Evolutionary conservation across 2,329 filamentous ascomycete genomes (phyloP).

Genomic region (Pseudogymnoascus sp.): DNA sequence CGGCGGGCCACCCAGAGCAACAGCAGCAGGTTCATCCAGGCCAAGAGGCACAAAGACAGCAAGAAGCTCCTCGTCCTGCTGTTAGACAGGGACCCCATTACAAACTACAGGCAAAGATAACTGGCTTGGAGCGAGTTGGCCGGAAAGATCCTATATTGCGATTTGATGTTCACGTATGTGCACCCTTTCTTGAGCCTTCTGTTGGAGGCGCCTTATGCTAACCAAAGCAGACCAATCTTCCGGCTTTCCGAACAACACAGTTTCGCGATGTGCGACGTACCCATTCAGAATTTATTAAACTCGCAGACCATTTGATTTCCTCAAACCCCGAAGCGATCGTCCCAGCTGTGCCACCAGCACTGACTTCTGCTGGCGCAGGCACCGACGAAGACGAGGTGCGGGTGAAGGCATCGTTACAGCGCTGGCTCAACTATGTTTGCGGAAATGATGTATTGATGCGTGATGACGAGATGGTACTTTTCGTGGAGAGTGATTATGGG

Average conservation of each 20-base stretch:
- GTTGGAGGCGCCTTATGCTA: not conserved
- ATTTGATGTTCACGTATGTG: conserved; percentile 89
- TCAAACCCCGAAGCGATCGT: conserved; percentile 96
- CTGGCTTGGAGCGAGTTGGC: conserved; percentile 81
- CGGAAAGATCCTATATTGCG: conserved; percentile 92
- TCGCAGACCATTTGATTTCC: conserved; percentile 92
- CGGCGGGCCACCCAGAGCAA: conserved; percentile 17
- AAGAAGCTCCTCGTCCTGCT: conserved; percentile 32
- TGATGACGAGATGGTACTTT: conserved; percentile 95
- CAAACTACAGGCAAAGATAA: conserved; percentile 91
- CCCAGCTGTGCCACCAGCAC: conserved; percentile 86
- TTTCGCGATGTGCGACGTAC: conserved; percentile 94
- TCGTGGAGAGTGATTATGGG: conserved; percentile 98
- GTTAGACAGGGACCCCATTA: conserved; percentile 54
- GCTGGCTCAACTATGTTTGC: conserved; percentile 93
- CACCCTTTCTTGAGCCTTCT: not conserved
- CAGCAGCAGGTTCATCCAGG: conserved; percentile 29
- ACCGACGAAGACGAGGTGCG: conserved; percentile 91
- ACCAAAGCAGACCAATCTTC: conserved; percentile 77
- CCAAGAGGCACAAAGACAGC: conserved; percentile 28
- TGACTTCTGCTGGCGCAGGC: conserved; percentile 87
- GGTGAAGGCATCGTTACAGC: conserved; percentile 82
- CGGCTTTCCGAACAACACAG: conserved; percentile 93
- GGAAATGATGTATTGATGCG: conserved; percentile 85
- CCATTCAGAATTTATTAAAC: conserved; percentile 91